A percentile compares a stretch with the other conserved stretches of the same genome.
Evolutionary conservation across 371 early-diverging fungal species (phyloP).

Genomic region (Actinomortierella ambigua): DNA sequence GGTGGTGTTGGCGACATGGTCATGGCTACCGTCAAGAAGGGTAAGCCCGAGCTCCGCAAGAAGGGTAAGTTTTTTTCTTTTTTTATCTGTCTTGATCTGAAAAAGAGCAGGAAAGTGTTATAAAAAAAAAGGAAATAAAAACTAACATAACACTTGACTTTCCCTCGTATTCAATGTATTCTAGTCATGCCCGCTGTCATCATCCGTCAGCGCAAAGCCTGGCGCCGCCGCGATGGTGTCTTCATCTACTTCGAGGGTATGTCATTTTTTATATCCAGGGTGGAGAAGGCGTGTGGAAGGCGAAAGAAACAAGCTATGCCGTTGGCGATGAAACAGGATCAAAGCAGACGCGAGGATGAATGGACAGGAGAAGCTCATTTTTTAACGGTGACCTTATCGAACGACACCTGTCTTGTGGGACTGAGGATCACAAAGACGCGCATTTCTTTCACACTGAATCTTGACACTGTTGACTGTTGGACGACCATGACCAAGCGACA

Average conservation of each 20-base stretch:
- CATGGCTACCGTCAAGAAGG: constrained; percentile 99
- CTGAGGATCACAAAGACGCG: too few relatives aligned
- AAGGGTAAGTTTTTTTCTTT: constrained; percentile 72
- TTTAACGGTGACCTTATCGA: too few relatives aligned
- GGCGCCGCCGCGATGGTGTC: constrained; percentile 99
- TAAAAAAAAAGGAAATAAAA: neutral
- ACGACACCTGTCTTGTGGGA: too few relatives aligned
- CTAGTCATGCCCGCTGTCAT: constrained; percentile 98
- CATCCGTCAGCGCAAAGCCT: constrained; percentile 99
- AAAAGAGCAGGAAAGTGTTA: neutral
- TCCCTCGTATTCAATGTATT: neutral
- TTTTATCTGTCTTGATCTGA: neutral
- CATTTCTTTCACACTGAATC: too few relatives aligned
- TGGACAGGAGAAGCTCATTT: too few relatives aligned
- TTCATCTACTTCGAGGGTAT: constrained; percentile 97
- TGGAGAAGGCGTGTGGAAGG: too few relatives aligned
- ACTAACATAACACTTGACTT: constrained; percentile 8
- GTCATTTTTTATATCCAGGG: too few relatives aligned
- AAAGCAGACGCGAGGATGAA: too few relatives aligned
- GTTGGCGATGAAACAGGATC: too few relatives aligned
- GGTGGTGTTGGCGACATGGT: constrained; percentile 99
- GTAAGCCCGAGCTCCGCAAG: constrained; percentile 99
- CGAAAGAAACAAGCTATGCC: too few relatives aligned
- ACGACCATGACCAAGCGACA: constrained; percentile 45
- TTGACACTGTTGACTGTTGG: too few relatives aligned